Conservation (phyloP, 1,139 yeast species). For the Candida sp. region DNA sequence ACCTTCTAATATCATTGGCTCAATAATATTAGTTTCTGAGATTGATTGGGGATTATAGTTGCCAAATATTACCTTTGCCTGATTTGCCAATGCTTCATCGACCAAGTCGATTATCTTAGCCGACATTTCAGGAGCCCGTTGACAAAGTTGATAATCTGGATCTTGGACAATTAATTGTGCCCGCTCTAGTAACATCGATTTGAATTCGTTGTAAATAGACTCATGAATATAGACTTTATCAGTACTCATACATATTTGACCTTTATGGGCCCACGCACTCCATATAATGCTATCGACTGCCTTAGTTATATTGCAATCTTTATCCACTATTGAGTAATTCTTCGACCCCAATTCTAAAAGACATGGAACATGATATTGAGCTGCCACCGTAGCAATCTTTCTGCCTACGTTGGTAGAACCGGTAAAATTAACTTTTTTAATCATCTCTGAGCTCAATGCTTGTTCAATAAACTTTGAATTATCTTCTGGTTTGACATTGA, state of each 20-base stretch:
- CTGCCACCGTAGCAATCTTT: conserved; percentile 30
- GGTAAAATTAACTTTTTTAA: conserved; percentile 39
- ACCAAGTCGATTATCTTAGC: conserved; percentile 22
- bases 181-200: conserved; percentile 16
- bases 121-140: conserved; percentile 25
- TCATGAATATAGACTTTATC: conserved; percentile 35
- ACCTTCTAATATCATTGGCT: conserved; percentile 32
- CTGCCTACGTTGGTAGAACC: conserved; percentile 41
- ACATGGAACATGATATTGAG: conserved; percentile 31
- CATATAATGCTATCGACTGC: conserved; percentile 27
- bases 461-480: conserved; percentile 19
- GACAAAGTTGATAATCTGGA: conserved; percentile 20
- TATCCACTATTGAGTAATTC: conserved; percentile 28
- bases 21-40: conserved; percentile 9
- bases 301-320: conserved; percentile 28
- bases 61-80: conserved; percentile 34
- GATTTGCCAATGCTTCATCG: conserved; percentile 38
- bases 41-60: conserved; percentile 7
- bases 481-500: conserved; percentile 27
- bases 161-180: conserved; percentile 15
- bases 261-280: conserved; percentile 39
- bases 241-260: conserved; percentile 47
- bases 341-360: conserved; percentile 46
- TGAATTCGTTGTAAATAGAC: conserved; percentile 24
- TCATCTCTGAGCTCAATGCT: conserved; percentile 21